phyloP scores from a whole-genome alignment of 73 alveolate species.

The Symbiodinium natans region DNA sequence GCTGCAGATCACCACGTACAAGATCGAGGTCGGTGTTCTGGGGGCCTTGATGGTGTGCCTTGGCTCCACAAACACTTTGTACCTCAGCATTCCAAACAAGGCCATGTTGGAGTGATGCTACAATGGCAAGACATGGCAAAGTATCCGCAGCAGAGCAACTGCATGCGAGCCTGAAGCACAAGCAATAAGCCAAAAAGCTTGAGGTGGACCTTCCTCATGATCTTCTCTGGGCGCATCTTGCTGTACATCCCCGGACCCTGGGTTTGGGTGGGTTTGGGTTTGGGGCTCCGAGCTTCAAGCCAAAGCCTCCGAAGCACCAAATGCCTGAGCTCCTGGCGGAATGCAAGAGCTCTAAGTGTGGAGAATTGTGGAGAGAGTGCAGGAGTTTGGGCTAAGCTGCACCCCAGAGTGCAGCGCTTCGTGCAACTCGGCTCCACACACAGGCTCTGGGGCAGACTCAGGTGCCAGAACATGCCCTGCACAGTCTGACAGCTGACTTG shows the following conservation, averaged over 20 bases:
- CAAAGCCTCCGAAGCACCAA: too few species aligned
- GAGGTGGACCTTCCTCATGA: background rate
- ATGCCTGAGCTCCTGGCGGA: too few species aligned
- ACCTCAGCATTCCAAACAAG: too few species aligned
- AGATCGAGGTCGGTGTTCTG: background rate
- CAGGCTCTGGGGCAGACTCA: too few species aligned
- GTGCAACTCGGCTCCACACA: too few species aligned
- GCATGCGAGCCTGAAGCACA: background rate
- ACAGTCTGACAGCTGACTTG: too few species aligned
- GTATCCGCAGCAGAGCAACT: background rate
- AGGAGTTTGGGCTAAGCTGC: background rate
- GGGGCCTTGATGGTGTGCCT: background rate
- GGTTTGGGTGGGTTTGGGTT: background rate
- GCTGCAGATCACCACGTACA: conserved; percentile 30
- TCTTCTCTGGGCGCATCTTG: background rate
- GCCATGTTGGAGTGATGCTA: too few species aligned
- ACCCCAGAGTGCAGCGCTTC: background rate
- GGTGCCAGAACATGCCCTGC: too few species aligned
- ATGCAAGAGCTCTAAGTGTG: too few species aligned
- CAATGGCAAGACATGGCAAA: too few species aligned
- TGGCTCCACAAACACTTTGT: too few species aligned
- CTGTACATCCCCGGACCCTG: background rate
- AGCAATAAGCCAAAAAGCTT: background rate
- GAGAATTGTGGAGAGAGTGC: too few species aligned
- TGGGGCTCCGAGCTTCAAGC: background rate